These are phyloP conservation scores for Penicillium verrucosum DNA, from an alignment of 2,329 filamentous ascomycete genomes.

Conservation along the genomic window DNA sequence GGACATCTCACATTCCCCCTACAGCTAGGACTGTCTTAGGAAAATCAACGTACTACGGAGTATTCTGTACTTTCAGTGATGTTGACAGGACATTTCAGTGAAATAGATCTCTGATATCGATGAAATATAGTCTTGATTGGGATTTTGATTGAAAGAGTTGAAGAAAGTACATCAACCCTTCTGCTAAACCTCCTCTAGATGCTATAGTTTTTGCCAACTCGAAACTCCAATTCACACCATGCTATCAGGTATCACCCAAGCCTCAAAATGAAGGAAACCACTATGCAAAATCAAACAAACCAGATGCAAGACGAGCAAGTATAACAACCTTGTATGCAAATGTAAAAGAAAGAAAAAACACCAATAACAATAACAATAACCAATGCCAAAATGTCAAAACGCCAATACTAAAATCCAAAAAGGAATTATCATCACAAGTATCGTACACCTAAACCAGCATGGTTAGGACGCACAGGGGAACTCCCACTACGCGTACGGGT, in stretches of 20 bases:
- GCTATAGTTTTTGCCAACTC: neutral
- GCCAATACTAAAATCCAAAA: neutral
- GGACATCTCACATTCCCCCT: too few relatives aligned
- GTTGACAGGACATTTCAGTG: too few relatives aligned
- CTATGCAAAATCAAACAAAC: neutral
- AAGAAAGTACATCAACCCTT: neutral
- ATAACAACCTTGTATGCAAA: neutral
- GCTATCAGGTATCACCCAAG: neutral
- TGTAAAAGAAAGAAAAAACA: neutral
- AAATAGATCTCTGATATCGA: neutral
- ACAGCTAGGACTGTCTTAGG: too few relatives aligned
- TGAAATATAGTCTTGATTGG: neutral
- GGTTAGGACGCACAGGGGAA: conserved; percentile 29
- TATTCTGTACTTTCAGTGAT: too few relatives aligned
- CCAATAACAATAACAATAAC: neutral
- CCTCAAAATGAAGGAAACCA: neutral
- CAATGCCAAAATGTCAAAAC: neutral
- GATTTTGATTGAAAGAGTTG: neutral
- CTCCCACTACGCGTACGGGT: conserved; percentile 32
- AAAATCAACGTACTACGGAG: too few relatives aligned
- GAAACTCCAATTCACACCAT: neutral
- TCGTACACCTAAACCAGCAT: conserved; percentile 22
- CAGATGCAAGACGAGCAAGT: neutral
- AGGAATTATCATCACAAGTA: neutral
- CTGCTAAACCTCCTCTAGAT: neutral